Base-by-base conservation (phyloP, 1,284 basidiomycete genomes). In the Athelia sp. region DNA sequence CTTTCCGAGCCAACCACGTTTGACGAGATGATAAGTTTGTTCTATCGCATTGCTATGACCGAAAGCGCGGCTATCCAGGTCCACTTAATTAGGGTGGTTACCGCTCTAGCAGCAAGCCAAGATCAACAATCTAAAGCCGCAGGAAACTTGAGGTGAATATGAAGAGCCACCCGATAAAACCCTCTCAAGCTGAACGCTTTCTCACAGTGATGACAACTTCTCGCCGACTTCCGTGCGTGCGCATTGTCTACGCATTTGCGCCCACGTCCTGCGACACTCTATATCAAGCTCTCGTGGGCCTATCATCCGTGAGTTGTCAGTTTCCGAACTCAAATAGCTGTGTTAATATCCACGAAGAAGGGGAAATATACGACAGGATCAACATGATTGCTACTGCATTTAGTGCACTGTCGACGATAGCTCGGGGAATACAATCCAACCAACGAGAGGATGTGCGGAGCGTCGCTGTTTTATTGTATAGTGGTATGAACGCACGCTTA, bases 21-120 rank as follows among this genome's bases (percentile, higher is more conserved):
- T 59, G 90, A 93, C 44, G 96, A 99, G 68, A 82, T 99, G 48
- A 82, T 88, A 60, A 88, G 87, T 45, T 70, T 98, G 9, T 92
- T 85, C 63, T 93, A 96, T 63, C 82, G 96, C 2, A 83, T 98
- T 65, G 89, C 89, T 0, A 84, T 98, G 77, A 90, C 89, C 2
- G 94, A 97, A 62, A 73, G 84, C 0, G 82, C 89, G 0, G 67
- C 62, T 0, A 79, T 94, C 19, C 90, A 94, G 61, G 68, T 81
- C 0, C 79, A 88, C 53, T 78, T 98, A 43, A 74, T 94, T 2
- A 86, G 89, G 53, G 81, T 90, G 19, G 69, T 96, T 26, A 73
- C 77, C 2, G 72, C 74, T 13, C 80, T 92, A 56, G 84, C 83
- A 3, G 73, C 72, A 4, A 80, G 79, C 48, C 79, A 87, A 49